Evolutionary conservation across 495 filamentous ascomycete species (phyloP).

Genomic region (Xylaria bambusicola): DNA sequence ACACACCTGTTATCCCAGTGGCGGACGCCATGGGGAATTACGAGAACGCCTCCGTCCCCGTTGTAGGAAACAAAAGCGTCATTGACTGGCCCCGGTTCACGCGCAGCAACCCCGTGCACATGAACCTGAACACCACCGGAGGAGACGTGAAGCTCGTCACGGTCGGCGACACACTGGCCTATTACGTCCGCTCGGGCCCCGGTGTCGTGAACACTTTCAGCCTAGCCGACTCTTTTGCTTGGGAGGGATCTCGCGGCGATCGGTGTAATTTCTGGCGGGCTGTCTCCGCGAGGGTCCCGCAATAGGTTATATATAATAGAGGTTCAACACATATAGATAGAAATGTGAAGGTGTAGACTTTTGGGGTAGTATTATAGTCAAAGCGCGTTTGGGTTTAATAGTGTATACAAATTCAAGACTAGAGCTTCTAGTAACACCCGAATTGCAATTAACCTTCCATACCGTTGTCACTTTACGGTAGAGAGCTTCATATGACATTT

Average conservation of each 20-base stretch:
- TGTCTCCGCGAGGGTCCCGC: conserved; percentile 24
- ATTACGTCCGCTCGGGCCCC: conserved; percentile 36
- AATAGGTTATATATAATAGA: conserved; percentile 7
- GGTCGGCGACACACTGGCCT: conserved; percentile 30
- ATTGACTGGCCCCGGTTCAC: conserved; percentile 43
- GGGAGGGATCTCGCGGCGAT: conserved; percentile 60
- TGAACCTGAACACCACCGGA: conserved; percentile 60
- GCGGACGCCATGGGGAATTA: conserved; percentile 45
- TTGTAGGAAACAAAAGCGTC: conserved; percentile 18
- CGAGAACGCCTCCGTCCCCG: conserved; percentile 31
- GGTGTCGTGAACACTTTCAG: conserved; percentile 52
- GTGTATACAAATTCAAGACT: no score
- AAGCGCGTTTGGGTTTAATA: no score
- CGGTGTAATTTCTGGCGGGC: conserved; percentile 57
- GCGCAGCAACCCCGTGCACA: conserved; percentile 34
- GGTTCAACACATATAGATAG: neutral
- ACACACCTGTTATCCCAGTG: conserved; percentile 51
- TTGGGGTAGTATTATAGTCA: no score
- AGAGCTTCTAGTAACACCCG: no score
- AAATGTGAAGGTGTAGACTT: neutral
- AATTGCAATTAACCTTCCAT: no score
- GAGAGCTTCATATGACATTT: no score
- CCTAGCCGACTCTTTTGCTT: conserved; percentile 49
- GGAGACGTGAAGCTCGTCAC: conserved; percentile 36
- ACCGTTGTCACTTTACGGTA: no score